Evolutionary conservation across 2,329 filamentous ascomycete genomes (phyloP).

Genomic region (Zarea fungicola): DNA sequence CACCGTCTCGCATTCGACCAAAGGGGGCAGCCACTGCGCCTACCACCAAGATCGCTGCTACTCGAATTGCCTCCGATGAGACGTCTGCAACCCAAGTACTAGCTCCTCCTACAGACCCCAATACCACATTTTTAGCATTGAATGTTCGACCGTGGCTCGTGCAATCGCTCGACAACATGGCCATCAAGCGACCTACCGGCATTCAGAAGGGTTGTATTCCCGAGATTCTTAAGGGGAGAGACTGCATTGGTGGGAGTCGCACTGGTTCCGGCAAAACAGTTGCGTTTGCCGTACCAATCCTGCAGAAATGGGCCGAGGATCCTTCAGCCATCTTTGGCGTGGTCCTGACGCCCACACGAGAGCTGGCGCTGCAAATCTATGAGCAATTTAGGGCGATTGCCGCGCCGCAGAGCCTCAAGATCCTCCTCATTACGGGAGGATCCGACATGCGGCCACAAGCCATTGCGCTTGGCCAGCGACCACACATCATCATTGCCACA

Average conservation of each 20-base stretch:
- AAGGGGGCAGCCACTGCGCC: slow-evolving; percentile 21
- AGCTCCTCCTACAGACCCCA: slow-evolving; percentile 50
- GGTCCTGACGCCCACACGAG: slow-evolving; percentile 82
- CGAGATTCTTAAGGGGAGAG: slow-evolving; percentile 81
- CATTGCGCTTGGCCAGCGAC: slow-evolving; percentile 71
- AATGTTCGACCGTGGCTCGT: slow-evolving; percentile 83
- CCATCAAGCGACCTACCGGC: slow-evolving; percentile 81
- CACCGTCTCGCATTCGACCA: slow-evolving; percentile 49
- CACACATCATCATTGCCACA: slow-evolving; percentile 91
- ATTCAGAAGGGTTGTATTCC: slow-evolving; percentile 94
- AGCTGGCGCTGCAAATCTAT: slow-evolving; percentile 91
- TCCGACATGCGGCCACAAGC: slow-evolving; percentile 90
- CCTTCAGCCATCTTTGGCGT: slow-evolving; percentile 87
- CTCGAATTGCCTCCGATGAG: not conserved
- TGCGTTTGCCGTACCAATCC: slow-evolving; percentile 88
- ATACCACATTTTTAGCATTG: slow-evolving; percentile 66
- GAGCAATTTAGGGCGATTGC: slow-evolving; percentile 95
- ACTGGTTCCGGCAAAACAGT: slow-evolving; percentile 98
- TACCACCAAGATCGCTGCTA: slow-evolving; percentile 6
- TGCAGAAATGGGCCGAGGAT: slow-evolving; percentile 90
- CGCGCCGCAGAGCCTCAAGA: slow-evolving; percentile 79
- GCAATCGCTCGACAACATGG: slow-evolving; percentile 67
- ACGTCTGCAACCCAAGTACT: slow-evolving; percentile 33
- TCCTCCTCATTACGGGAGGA: slow-evolving; percentile 84
- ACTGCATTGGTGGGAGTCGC: slow-evolving; percentile 90